phyloP scores from a whole-genome alignment of 2,329 filamentous ascomycete species.

The Aspergillus neoniger region DNA sequence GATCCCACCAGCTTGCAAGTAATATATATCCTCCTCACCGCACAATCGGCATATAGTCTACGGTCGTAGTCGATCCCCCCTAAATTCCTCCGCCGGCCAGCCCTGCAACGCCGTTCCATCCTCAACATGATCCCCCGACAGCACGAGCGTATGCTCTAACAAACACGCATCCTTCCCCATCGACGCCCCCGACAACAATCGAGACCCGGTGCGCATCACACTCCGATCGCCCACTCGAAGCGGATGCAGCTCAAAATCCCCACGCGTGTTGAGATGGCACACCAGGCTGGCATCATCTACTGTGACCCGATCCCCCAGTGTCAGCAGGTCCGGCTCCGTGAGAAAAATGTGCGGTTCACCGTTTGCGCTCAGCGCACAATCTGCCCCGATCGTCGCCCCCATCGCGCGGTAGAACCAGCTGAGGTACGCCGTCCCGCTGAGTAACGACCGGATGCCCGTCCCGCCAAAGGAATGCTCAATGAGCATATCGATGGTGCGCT shows the following conservation, averaged over 20 bases:
- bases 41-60: neutral
- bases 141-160: constrained; percentile 60
- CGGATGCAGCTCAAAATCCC: constrained; percentile 58
- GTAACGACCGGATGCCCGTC: constrained; percentile 54
- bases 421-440: constrained; percentile 57
- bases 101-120: constrained; percentile 56
- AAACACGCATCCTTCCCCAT: constrained; percentile 58
- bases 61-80: neutral
- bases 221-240: constrained; percentile 55
- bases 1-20: no score
- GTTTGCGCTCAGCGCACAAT: constrained; percentile 59
- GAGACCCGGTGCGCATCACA: constrained; percentile 55
- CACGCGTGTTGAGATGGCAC: constrained; percentile 59
- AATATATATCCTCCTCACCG: no score
- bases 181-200: constrained; percentile 55
- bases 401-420: constrained; percentile 57
- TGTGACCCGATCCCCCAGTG: constrained; percentile 46
- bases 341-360: constrained; percentile 56
- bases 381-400: constrained; percentile 56
- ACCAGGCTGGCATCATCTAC: constrained; percentile 61
- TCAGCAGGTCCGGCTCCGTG: constrained; percentile 60
- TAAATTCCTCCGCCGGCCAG: constrained; percentile 51
- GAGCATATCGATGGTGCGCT: constrained; percentile 55
- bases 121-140: constrained; percentile 59
- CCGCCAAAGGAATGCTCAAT: constrained; percentile 54